Evolutionary conservation across 164 flowering plant species (phyloP), one percentile per base, ranked within the genome.

Genomic region (Annona cherimola): DNA sequence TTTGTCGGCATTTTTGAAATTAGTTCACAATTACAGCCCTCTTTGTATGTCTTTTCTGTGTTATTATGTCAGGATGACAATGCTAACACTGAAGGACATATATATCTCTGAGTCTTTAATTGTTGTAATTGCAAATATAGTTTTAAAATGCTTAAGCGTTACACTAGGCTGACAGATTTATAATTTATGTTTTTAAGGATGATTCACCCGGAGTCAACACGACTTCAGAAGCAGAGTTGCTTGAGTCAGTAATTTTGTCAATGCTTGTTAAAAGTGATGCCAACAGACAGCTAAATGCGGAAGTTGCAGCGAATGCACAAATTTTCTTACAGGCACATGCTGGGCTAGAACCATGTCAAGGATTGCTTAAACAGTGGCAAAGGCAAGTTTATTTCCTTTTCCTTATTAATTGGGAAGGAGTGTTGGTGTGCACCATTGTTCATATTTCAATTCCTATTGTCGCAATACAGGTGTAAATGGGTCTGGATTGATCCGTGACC

Each of bases 251-350:
- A 61, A 65, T 92, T 45, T 69, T 75, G 62, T 81, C 85, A 55
- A 45, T 86, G 68, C 66, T 86, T 57, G 66, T 69, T 57, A 81
- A 83, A 60, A 86, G 84, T 63, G 14, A 72, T 19, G n/a, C 42
- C 43, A 40, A 68, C 16, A 42, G 45, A 64, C 45, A 35, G 66
- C 46, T 45, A 39, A 42, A 43, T 4, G 61, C 14, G 20, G 91
- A 84, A 57, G 71, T 66, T 75, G 74, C 71, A 14, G 59, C 79
- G 46, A 80, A 79, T 72, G 90, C 86, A n/a, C 87, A 14, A 67
- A 74, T 85, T 45, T 90, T 87, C 73, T 77, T 92, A 74, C 88
- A 86, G 81, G 87, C 88, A 46, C 83, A 86, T 73, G 72, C 66
- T 61, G 84, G 79, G 39, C 64, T 75, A 11, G 94, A 86, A 63